These are phyloP conservation scores for Starmerella stellata DNA, from an alignment of 805 yeast species.

Conservation along the genomic window DNA sequence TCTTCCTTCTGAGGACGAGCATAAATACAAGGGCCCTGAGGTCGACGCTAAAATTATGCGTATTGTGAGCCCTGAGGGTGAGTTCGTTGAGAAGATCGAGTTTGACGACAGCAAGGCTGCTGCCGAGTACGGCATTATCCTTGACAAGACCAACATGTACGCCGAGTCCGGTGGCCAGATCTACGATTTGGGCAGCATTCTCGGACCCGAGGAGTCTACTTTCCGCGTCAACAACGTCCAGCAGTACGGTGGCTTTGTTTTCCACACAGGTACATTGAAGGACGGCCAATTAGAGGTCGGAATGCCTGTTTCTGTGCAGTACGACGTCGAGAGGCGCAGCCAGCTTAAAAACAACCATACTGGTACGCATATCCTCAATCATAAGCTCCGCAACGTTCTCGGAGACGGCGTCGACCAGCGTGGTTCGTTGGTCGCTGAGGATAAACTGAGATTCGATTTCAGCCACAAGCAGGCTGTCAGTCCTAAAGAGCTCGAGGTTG, in stretches of 20 bases:
- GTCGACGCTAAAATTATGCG: conserved; percentile 52
- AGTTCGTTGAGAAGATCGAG: conserved; percentile 32
- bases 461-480: conserved; percentile 76
- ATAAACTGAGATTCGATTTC: conserved; percentile 89
- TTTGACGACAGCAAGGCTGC: conserved; percentile 24
- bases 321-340: conserved; percentile 85
- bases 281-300: conserved; percentile 60
- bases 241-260: conserved; percentile 79
- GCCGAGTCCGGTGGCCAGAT: conserved; percentile 99
- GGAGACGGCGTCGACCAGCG: conserved; percentile 86
- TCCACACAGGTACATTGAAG: conserved; percentile 73
- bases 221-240: conserved; percentile 86
- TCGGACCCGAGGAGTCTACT: conserved; percentile 72
- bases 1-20: conserved; percentile 67
- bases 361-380: conserved; percentile 89
- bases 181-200: conserved; percentile 81
- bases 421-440: conserved; percentile 92
- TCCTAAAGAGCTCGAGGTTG: conserved; percentile 48
- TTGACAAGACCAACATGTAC: conserved; percentile 85
- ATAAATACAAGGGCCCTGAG: conserved; percentile 50
- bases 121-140: conserved; percentile 55
- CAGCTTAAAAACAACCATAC: conserved; percentile 96
- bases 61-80: conserved; percentile 38
- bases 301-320: conserved; percentile 64
- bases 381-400: conserved; percentile 65